Percentiles rank a stretch among this genome's conserved stretches.
Evolutionary conservation across 177 flowering plant genomes (phyloP).

Genomic region (Vitis hybrid): DNA sequence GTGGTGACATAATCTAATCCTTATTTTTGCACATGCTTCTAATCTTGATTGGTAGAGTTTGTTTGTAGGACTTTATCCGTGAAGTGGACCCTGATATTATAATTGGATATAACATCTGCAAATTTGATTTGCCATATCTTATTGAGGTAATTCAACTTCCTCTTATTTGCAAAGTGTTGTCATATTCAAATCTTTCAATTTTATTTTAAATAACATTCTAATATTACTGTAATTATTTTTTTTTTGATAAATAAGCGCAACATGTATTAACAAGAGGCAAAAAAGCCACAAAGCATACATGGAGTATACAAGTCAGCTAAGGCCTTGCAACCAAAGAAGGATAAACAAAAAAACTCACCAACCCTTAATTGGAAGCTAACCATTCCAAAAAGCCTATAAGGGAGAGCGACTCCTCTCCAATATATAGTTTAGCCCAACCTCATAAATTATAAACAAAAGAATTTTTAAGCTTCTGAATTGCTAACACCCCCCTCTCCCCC

Average conservation of each 20-base stretch:
- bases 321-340: too few relatives aligned
- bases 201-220: neutral
- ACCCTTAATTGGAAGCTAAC: too few relatives aligned
- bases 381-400: too few relatives aligned
- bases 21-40: neutral
- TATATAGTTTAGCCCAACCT: too few relatives aligned
- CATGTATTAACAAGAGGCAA: too few relatives aligned
- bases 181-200: neutral
- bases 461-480: too few relatives aligned
- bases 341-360: too few relatives aligned
- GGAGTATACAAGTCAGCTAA: too few relatives aligned
- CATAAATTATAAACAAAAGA: too few relatives aligned
- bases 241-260: neutral
- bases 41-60: neutral
- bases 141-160: conserved; percentile 60
- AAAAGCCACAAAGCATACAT: too few relatives aligned
- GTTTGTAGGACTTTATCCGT: conserved; percentile 76
- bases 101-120: conserved; percentile 98
- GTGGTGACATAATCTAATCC: neutral
- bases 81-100: conserved; percentile 97
- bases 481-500: too few relatives aligned
- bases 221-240: neutral
- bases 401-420: too few relatives aligned
- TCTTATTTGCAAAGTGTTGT: neutral
- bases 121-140: conserved; percentile 98